Conservation (phyloP, 1,284 basidiomycete genomes). For the Puccinia polysora region DNA sequence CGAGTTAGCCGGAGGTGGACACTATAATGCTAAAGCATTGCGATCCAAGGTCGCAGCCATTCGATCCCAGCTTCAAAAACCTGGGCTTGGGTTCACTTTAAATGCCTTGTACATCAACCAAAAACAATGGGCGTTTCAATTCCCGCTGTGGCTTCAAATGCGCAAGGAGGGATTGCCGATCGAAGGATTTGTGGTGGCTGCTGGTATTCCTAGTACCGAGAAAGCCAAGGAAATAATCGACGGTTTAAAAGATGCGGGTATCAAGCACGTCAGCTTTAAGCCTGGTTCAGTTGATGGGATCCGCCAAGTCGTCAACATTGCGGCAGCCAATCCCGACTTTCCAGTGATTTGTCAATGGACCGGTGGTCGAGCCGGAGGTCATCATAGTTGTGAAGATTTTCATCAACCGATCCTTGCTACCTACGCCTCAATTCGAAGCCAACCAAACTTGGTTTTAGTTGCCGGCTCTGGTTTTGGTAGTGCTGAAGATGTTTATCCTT, state of each 20-base stretch:
- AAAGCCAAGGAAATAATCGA: constrained; percentile 89
- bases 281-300: constrained; percentile 96
- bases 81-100: constrained; percentile 84
- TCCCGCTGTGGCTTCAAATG: constrained; percentile 96
- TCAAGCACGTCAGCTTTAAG: constrained; percentile 95
- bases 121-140: constrained; percentile 82
- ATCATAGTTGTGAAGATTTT: constrained; percentile 98
- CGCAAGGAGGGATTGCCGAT: constrained; percentile 87
- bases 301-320: constrained; percentile 92
- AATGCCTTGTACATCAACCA: constrained; percentile 98
- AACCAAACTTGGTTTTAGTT: constrained; percentile 81
- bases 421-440: constrained; percentile 81
- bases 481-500: constrained; percentile 93
- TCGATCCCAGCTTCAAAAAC: constrained; percentile 66
- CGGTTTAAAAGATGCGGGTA: constrained; percentile 69
- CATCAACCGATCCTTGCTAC: constrained; percentile 91
- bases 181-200: constrained; percentile 97
- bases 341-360: constrained; percentile 99
- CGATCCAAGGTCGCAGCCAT: constrained; percentile 86
- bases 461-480: constrained; percentile 96
- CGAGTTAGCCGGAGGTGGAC: constrained; percentile 94
- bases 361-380: constrained; percentile 96
- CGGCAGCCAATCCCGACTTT: constrained; percentile 87
- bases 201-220: constrained; percentile 85
- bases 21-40: constrained; percentile 83